Conservation (phyloP, 2,329 filamentous ascomycete species). For the Kalaharituber pfeilii region DNA sequence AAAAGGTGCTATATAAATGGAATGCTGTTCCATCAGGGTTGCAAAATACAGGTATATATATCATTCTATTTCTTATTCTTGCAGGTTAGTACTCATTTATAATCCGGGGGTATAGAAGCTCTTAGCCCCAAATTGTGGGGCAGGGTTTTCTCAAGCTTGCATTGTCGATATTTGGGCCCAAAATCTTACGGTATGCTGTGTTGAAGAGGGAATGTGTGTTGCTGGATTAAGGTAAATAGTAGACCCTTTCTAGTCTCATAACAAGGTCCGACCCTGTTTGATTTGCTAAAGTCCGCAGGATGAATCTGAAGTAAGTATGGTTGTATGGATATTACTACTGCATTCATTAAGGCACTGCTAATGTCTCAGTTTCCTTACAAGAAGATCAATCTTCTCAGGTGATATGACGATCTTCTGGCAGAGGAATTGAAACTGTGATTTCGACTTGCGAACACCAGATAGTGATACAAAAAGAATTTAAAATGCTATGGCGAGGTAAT, state of each 20-base stretch:
- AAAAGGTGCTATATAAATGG: slow-evolving; percentile 81
- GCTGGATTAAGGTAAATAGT: slow-evolving; percentile 56
- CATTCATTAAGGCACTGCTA: slow-evolving; percentile 95
- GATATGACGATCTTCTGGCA: slow-evolving; percentile 82
- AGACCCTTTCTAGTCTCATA: no score
- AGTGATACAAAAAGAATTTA: slow-evolving; percentile 77
- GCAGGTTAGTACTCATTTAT: slow-evolving; percentile 78
- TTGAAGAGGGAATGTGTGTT: slow-evolving; percentile 87
- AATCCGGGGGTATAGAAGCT: slow-evolving; percentile 60
- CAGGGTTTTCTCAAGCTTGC: slow-evolving; percentile 82
- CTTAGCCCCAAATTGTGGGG: slow-evolving; percentile 83
- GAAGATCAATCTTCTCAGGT: slow-evolving; percentile 75
- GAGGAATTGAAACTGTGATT: slow-evolving; percentile 92
- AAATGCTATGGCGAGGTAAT: slow-evolving; percentile 96
- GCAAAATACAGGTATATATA: slow-evolving; percentile 66
- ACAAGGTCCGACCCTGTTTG: no score
- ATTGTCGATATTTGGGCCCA: slow-evolving; percentile 93
- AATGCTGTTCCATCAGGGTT: slow-evolving; percentile 67
- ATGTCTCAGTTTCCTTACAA: slow-evolving; percentile 90
- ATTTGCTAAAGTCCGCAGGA: slow-evolving; percentile 22
- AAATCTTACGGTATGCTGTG: slow-evolving; percentile 92
- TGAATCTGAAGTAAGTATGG: slow-evolving; percentile 94
- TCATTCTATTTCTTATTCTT: slow-evolving; percentile 85
- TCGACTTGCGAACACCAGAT: slow-evolving; percentile 74
- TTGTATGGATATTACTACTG: slow-evolving; percentile 79